A percentile compares a stretch with the other conserved stretches of the same genome.
Evolutionary conservation across 176 grass and related monocot genomes (phyloP).

Genomic region (Lolium perenne): DNA sequence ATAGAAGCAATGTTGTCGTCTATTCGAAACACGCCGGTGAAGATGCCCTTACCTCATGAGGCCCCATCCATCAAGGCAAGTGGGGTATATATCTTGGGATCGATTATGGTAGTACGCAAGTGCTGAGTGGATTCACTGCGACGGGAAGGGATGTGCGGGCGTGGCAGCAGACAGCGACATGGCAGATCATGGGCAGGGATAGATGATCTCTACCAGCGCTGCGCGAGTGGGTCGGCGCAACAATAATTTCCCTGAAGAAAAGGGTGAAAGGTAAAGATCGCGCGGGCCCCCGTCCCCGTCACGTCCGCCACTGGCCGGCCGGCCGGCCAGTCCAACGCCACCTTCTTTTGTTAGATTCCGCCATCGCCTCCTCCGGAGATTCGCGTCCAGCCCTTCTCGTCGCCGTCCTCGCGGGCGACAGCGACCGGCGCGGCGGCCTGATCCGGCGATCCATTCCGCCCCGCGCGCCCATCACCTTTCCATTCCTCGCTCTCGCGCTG

Average conservation of each 20-base stretch:
- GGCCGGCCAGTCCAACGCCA: constrained; percentile 50
- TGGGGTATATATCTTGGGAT: not conserved
- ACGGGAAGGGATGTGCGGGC: not conserved
- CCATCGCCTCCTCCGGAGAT: constrained; percentile 46
- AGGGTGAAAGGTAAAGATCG: constrained; percentile 44
- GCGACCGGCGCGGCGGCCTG: constrained; percentile 48
- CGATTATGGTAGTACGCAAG: not conserved
- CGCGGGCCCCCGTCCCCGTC: constrained; percentile 34
- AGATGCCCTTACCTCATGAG: no score
- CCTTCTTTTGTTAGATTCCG: constrained; percentile 79
- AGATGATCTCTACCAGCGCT: not conserved
- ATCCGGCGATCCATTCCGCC: not conserved
- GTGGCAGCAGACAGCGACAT: constrained; percentile 44
- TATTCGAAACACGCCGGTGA: no score
- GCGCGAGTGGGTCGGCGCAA: constrained; percentile 39
- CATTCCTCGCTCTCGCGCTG: constrained; percentile 7
- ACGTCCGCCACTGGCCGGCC: constrained; percentile 40
- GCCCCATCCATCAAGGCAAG: not conserved
- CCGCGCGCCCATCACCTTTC: not conserved
- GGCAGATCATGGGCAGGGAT: constrained; percentile 13
- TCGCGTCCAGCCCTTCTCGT: constrained; percentile 33
- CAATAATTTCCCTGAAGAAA: constrained; percentile 55
- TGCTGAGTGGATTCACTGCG: constrained; percentile 7
- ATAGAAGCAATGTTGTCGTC: no score
- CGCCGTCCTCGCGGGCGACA: constrained; percentile 48